Evolutionary conservation across 2,329 filamentous ascomycete genomes (phyloP).

Genomic region (Lachnellula occidentalis): DNA sequence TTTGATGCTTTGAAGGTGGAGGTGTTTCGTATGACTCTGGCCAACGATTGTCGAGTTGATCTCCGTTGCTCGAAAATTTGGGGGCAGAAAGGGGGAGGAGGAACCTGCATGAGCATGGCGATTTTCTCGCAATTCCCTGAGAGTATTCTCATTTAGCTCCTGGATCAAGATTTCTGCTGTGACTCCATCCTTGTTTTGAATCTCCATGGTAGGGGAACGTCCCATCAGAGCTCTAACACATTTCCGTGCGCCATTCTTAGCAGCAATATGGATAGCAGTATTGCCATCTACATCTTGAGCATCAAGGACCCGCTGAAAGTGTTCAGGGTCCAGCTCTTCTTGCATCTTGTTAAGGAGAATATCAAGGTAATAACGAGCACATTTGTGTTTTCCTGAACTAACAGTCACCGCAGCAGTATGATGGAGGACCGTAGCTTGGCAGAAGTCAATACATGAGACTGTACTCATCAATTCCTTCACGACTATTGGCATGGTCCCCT

Average conservation of each 20-base stretch:
- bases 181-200: slow-evolving; percentile 75
- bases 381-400: slow-evolving; percentile 75
- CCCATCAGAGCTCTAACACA: slow-evolving; percentile 76
- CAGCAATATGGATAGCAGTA: slow-evolving; percentile 70
- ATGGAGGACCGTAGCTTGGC: slow-evolving; percentile 85
- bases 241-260: slow-evolving; percentile 81
- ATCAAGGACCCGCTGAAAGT: slow-evolving; percentile 75
- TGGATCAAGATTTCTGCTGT: slow-evolving; percentile 82
- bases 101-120: slow-evolving; percentile 62
- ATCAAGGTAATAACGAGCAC: slow-evolving; percentile 89
- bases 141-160: slow-evolving; percentile 56
- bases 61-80: slow-evolving; percentile 39
- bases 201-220: slow-evolving; percentile 76
- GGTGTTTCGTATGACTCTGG: slow-evolving; percentile 4
- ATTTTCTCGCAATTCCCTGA: slow-evolving; percentile 32
- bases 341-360: slow-evolving; percentile 81
- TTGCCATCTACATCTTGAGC: slow-evolving; percentile 82
- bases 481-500: slow-evolving; percentile 80
- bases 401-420: slow-evolving; percentile 88
- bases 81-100: slow-evolving; percentile 61
- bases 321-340: slow-evolving; percentile 68
- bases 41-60: slow-evolving; percentile 1
- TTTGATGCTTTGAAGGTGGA: slow-evolving; percentile 1
- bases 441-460: slow-evolving; percentile 71
- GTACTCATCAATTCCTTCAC: slow-evolving; percentile 80